Conservation (phyloP, 2,329 filamentous ascomycete species). For the Botryotinia convoluta region DNA sequence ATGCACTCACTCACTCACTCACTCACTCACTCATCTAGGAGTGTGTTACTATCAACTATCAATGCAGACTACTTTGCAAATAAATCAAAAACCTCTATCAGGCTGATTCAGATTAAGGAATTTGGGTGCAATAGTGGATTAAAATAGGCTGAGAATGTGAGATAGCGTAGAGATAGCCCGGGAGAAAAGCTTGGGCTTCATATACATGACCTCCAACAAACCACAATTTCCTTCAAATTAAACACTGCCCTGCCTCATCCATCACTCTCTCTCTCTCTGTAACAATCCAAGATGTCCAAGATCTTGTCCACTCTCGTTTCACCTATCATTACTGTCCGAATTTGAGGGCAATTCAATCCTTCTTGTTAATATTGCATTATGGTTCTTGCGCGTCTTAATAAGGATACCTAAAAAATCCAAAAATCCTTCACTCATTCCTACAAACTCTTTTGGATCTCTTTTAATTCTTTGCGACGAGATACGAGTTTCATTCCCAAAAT, state of each 20-base stretch:
- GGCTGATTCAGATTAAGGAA: slow-evolving; percentile 1
- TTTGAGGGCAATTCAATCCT: neutral
- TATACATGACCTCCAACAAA: neutral
- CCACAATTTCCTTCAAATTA: neutral
- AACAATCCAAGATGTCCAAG: neutral
- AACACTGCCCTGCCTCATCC: neutral
- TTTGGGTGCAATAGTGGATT: neutral
- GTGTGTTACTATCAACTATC: neutral
- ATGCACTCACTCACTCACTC: neutral
- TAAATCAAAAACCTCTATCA: neutral
- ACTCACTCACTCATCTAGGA: neutral
- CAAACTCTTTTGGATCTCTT: neutral
- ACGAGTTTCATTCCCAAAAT: neutral
- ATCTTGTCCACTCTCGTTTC: slow-evolving; percentile 2
- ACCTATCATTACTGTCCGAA: neutral
- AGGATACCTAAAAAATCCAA: neutral
- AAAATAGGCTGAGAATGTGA: neutral
- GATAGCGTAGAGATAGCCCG: neutral
- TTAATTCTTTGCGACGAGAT: neutral
- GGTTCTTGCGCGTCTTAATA: neutral
- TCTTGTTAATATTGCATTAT: neutral
- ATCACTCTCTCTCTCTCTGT: neutral
- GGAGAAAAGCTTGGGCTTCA: neutral
- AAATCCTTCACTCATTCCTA: neutral
- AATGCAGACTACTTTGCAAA: neutral